Conservation (phyloP, 2,329 filamentous ascomycete species). For the Sarocladium oryzae region DNA sequence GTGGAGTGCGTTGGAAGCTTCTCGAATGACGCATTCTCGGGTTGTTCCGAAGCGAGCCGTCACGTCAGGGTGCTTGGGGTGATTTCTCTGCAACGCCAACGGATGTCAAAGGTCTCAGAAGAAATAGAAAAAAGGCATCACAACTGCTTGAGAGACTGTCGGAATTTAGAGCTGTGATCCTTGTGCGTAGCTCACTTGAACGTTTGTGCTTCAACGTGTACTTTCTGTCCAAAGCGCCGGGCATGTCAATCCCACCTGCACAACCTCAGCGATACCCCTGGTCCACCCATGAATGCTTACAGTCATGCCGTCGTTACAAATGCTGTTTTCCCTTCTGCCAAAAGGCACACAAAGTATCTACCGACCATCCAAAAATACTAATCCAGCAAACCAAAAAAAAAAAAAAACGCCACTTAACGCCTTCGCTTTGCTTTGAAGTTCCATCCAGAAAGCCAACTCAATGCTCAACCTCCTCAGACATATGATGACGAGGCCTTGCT, state of each 20-base stretch:
- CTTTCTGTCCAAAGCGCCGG: not conserved
- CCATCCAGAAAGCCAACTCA: not conserved
- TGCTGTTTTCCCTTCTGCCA: not conserved
- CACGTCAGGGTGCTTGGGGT: too few species aligned
- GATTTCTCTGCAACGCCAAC: too few species aligned
- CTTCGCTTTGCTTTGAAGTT: not conserved
- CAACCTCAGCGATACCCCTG: not conserved
- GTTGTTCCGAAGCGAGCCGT: not conserved
- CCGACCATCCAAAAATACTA: not conserved
- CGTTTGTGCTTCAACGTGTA: not conserved
- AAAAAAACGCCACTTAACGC: not conserved
- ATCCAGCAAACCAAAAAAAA: not conserved
- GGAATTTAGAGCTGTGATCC: too few species aligned
- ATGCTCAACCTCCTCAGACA: not conserved
- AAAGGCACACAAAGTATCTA: not conserved
- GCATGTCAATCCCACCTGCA: too few species aligned
- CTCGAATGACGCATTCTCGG: not conserved
- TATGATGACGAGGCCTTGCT: slow-evolving; percentile 13
- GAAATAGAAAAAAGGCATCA: too few species aligned
- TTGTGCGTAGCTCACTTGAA: too few species aligned
- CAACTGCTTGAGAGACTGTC: too few species aligned
- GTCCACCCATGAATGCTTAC: not conserved
- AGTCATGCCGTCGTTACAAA: not conserved
- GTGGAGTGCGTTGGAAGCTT: not conserved
- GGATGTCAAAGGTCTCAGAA: too few species aligned